phyloP scores from a whole-genome alignment of 148 eudicot genomes.

The Fallopia convolvulus region DNA sequence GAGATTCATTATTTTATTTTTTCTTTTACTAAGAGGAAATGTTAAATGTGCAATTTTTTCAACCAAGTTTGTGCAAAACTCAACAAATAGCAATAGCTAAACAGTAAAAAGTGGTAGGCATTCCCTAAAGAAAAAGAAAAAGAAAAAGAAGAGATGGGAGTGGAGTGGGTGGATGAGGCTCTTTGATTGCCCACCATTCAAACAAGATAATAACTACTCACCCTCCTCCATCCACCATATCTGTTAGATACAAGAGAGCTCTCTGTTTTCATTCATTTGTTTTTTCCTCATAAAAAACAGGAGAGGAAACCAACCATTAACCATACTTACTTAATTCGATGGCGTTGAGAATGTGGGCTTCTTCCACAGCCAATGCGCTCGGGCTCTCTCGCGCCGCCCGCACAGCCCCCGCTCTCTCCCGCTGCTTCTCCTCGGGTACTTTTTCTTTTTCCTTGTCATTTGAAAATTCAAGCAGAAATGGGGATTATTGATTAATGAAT shows the following conservation, averaged over 20 bases:
- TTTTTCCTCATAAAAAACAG: neutral
- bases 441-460: neutral
- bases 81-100: too few relatives aligned
- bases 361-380: constrained; percentile 82
- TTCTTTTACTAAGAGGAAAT: too few relatives aligned
- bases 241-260: neutral
- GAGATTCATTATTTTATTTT: too few relatives aligned
- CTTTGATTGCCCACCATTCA: constrained; percentile 67
- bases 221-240: neutral
- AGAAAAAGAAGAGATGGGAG: neutral
- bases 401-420: constrained; percentile 55
- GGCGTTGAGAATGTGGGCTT: constrained; percentile 97
- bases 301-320: neutral
- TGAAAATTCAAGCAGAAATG: neutral
- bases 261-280: neutral
- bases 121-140: neutral
- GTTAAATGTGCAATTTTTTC: too few relatives aligned
- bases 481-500: neutral
- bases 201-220: constrained; percentile 42
- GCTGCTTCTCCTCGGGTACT: constrained; percentile 82
- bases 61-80: too few relatives aligned
- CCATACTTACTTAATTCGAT: constrained; percentile 12
- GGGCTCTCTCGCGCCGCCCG: constrained; percentile 49
- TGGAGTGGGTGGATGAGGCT: constrained; percentile 50
- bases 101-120: too few relatives aligned